Evolutionary conservation across 305 asterid genomes (phyloP).

Genomic region (Solanum aculeatissimum): DNA sequence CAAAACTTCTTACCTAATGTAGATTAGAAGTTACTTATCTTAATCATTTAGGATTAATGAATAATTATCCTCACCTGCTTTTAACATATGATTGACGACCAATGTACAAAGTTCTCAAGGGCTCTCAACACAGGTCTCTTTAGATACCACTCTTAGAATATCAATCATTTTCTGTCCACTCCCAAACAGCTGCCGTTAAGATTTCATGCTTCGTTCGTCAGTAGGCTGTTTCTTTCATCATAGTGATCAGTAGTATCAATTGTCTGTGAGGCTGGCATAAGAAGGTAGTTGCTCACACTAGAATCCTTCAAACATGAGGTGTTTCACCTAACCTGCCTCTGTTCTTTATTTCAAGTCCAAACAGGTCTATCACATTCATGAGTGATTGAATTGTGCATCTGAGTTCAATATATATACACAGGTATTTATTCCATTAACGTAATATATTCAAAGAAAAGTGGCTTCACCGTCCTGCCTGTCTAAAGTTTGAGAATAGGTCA

Average conservation of each 20-base stretch:
- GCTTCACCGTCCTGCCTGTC: background rate
- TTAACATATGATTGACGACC: conserved; percentile 56
- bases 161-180: too few species aligned
- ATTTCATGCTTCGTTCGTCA: background rate
- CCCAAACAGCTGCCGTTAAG: too few species aligned
- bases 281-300: too few species aligned
- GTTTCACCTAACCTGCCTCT: background rate
- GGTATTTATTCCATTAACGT: background rate
- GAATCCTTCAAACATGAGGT: background rate
- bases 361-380: background rate
- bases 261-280: too few species aligned
- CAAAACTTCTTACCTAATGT: background rate
- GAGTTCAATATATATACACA: background rate
- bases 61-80: conserved; percentile 43
- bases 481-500: background rate
- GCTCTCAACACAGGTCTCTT: conserved; percentile 69
- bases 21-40: background rate
- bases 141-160: conserved; percentile 67
- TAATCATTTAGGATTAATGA: background rate
- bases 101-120: conserved; percentile 3
- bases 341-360: background rate
- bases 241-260: background rate
- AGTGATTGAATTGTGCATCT: background rate
- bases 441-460: background rate
- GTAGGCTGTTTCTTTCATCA: background rate